Conservation (phyloP, 2,329 filamentous ascomycete species). For the Ilyonectria sp. region DNA sequence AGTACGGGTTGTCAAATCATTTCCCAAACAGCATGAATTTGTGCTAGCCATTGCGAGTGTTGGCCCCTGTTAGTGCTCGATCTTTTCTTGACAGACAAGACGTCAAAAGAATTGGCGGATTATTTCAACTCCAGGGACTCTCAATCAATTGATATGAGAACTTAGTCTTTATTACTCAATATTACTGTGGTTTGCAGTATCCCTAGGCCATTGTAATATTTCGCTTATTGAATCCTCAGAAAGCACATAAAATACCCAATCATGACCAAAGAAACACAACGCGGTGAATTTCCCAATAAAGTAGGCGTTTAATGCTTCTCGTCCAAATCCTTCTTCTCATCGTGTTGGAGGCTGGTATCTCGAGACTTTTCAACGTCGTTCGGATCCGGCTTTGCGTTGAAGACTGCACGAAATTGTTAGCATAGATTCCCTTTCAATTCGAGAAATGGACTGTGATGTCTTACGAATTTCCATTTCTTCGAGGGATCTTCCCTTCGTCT, state of each 20-base stretch:
- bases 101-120: too few relatives aligned
- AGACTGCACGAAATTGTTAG: conserved; percentile 34
- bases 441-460: not conserved
- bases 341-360: conserved; percentile 23
- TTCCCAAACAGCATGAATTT: too few relatives aligned
- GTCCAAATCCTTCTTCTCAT: conserved; percentile 18
- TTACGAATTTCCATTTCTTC: conserved; percentile 48
- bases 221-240: not conserved
- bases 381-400: conserved; percentile 38
- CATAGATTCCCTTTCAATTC: not conserved
- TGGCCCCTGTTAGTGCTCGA: too few relatives aligned
- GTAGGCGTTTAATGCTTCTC: not conserved
- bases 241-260: not conserved
- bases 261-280: not conserved
- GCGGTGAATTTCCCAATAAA: not conserved
- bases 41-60: too few relatives aligned
- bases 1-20: too few relatives aligned
- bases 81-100: too few relatives aligned
- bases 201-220: not conserved
- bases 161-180: not conserved
- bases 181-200: not conserved
- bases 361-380: conserved; percentile 30
- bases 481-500: conserved; percentile 49
- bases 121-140: too few relatives aligned
- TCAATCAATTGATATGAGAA: not conserved